phyloP scores from a whole-genome alignment of 129 eudicot genomes.

The Apium graveolens region DNA sequence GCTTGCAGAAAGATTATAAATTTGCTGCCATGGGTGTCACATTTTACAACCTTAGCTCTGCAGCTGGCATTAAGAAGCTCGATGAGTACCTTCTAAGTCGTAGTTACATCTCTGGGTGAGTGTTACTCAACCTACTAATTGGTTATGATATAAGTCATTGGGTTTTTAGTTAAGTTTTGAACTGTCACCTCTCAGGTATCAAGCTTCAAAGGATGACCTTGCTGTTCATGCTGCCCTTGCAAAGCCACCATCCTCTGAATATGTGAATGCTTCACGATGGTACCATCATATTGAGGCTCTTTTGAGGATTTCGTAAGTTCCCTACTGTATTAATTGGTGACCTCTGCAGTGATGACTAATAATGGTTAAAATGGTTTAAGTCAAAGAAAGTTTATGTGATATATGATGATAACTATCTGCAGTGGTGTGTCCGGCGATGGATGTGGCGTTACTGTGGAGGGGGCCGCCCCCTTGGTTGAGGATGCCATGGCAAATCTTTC shows the following conservation, averaged over 20 bases:
- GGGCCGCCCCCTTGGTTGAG: conserved; percentile 46
- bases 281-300: conserved; percentile 77
- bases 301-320: conserved; percentile 79
- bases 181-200: conserved; percentile 42
- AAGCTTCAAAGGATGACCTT: conserved; percentile 92
- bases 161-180: not conserved
- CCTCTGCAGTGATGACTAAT: not conserved
- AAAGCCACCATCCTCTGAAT: conserved; percentile 57
- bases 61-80: conserved; percentile 76
- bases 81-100: conserved; percentile 81
- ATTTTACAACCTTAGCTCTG: conserved; percentile 49
- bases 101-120: conserved; percentile 93
- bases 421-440: conserved; percentile 94
- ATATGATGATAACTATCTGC: conserved; percentile 3
- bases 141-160: not conserved
- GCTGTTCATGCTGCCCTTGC: conserved; percentile 60
- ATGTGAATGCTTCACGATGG: conserved; percentile 80
- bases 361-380: not conserved
- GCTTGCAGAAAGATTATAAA: conserved; percentile 13
- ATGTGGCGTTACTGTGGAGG: conserved; percentile 60
- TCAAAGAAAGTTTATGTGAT: not conserved
- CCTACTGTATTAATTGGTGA: not conserved
- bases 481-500: conserved; percentile 63
- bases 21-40: conserved; percentile 58
- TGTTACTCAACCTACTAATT: not conserved